Conservation (phyloP, 2,329 filamentous ascomycete genomes). For the Madurella mycetomatis region DNA sequence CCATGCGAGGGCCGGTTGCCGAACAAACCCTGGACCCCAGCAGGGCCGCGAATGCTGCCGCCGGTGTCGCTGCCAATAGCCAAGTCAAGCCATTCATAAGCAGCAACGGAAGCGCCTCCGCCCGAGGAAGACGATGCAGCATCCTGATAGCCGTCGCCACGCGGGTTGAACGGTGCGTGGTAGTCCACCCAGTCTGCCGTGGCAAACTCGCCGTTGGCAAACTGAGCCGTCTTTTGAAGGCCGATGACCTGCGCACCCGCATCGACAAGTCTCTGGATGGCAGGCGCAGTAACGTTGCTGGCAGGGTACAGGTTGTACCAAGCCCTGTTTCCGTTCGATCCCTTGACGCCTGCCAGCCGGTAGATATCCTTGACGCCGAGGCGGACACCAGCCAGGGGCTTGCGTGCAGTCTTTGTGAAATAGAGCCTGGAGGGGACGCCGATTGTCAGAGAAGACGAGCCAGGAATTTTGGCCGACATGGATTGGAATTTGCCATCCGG, state of each 20-base stretch:
- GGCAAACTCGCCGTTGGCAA: slow-evolving; percentile 40
- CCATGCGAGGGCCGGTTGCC: slow-evolving; percentile 43
- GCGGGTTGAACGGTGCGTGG: slow-evolving; percentile 41
- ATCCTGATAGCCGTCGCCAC: slow-evolving; percentile 45
- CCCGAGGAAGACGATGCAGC: slow-evolving; percentile 44
- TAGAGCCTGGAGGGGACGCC: slow-evolving; percentile 58
- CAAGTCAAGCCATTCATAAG: slow-evolving; percentile 44
- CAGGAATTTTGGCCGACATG: slow-evolving; percentile 32
- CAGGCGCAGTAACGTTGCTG: no score
- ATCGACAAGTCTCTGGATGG: slow-evolving; percentile 42
- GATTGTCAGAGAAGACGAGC: slow-evolving; percentile 31
- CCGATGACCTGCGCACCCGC: slow-evolving; percentile 47
- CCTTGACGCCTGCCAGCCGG: slow-evolving; percentile 44
- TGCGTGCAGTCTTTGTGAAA: slow-evolving; percentile 46
- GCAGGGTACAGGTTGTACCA: no score
- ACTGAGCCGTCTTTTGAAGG: slow-evolving; percentile 37
- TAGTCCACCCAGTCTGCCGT: slow-evolving; percentile 47
- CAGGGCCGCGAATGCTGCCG: slow-evolving; percentile 43
- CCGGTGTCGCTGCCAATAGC: slow-evolving; percentile 43
- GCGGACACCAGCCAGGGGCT: slow-evolving; percentile 57
- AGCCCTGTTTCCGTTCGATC: slow-evolving; percentile 47
- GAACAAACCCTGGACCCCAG: slow-evolving; percentile 39
- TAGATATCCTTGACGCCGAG: slow-evolving; percentile 61
- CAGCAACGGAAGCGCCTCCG: slow-evolving; percentile 35
- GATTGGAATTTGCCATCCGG: slow-evolving; percentile 32